Conservation (phyloP, 2,329 filamentous ascomycete species). For the Botrytis paeoniae region DNA sequence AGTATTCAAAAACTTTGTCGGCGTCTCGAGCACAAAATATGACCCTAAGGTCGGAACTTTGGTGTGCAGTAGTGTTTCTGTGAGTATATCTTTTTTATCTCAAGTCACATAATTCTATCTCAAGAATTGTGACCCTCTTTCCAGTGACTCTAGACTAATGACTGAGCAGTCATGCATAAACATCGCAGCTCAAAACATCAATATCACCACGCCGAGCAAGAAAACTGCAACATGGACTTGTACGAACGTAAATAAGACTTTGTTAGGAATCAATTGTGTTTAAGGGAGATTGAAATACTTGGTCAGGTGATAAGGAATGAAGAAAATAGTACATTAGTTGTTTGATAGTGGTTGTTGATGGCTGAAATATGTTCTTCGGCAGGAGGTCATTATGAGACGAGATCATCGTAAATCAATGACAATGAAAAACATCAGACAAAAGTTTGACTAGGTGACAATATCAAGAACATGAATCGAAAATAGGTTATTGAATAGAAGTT, state of each 20-base stretch:
- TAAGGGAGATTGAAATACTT: background rate
- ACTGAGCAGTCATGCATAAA: constrained; percentile 36
- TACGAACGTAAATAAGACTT: constrained; percentile 40
- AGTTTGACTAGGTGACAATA: background rate
- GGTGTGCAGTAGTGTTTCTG: constrained; percentile 46
- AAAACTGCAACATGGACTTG: constrained; percentile 43
- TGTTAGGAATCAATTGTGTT: constrained; percentile 12
- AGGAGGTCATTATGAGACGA: background rate
- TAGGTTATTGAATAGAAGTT: background rate
- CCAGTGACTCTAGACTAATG: background rate
- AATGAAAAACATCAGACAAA: background rate
- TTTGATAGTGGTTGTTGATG: background rate
- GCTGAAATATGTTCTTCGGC: background rate
- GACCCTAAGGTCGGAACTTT: constrained; percentile 45
- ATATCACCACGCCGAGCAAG: constrained; percentile 46
- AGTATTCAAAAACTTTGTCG: constrained; percentile 41
- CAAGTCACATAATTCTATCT: background rate
- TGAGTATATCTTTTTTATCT: background rate
- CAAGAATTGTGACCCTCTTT: background rate
- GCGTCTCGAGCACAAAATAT: constrained; percentile 45
- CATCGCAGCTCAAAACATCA: constrained; percentile 47
- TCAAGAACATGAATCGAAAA: background rate
- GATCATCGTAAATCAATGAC: background rate
- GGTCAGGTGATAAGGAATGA: background rate
- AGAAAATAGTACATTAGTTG: background rate